Evolutionary conservation across 2,329 filamentous ascomycete genomes (phyloP).

Genomic region (Pseudogymnoascus sp.): DNA sequence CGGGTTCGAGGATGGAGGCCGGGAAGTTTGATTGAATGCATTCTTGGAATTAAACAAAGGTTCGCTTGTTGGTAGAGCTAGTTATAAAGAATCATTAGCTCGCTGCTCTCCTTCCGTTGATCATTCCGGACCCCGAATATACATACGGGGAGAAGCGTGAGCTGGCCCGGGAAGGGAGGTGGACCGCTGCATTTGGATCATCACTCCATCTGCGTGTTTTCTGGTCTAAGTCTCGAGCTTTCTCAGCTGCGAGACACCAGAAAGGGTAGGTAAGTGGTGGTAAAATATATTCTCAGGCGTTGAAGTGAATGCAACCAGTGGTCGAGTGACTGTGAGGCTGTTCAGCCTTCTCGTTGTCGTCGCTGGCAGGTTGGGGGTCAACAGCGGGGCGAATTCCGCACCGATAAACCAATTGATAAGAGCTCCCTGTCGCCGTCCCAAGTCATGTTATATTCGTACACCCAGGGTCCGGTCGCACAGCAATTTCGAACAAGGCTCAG

Average conservation of each 20-base stretch:
- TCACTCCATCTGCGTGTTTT: slow-evolving; percentile 26
- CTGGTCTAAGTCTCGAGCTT: slow-evolving; percentile 14
- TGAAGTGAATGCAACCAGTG: background rate
- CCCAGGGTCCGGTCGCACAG: slow-evolving; percentile 1
- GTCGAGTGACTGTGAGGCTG: slow-evolving; percentile 10
- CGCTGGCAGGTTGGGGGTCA: slow-evolving; percentile 4
- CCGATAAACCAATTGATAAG: slow-evolving; percentile 12
- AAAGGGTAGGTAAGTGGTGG: background rate
- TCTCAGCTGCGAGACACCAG: slow-evolving; percentile 15
- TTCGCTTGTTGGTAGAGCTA: background rate
- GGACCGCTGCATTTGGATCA: slow-evolving; percentile 32
- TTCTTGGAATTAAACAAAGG: slow-evolving; percentile 4
- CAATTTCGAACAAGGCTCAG: slow-evolving; percentile 10
- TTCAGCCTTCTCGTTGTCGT: slow-evolving; percentile 9
- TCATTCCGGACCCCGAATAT: slow-evolving; percentile 3
- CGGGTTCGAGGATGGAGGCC: background rate
- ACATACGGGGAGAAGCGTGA: slow-evolving; percentile 31
- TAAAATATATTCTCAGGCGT: background rate
- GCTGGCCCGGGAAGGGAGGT: slow-evolving; percentile 30
- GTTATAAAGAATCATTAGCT: slow-evolving; percentile 1
- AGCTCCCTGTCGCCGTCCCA: slow-evolving; percentile 7
- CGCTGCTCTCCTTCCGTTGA: background rate
- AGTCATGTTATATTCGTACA: slow-evolving; percentile 7
- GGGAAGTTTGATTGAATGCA: background rate
- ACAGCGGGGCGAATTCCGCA: slow-evolving; percentile 13